Evolutionary conservation across 148 eudicot genomes (phyloP).

Genomic region (Rhododendron molle): DNA sequence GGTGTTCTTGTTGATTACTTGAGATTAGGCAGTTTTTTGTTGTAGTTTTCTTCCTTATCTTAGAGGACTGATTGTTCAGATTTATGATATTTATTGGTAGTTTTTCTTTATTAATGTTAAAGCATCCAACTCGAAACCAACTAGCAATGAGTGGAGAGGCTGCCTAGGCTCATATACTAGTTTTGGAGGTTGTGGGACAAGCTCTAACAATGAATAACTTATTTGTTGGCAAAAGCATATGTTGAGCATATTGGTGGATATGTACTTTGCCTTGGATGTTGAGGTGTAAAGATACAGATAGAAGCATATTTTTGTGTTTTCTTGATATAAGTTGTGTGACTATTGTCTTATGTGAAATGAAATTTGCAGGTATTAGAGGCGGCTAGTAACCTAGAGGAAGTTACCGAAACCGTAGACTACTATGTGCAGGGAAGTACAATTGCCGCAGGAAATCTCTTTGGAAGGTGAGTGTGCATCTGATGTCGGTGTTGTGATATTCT

Average conservation of each 20-base stretch:
- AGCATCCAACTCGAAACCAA: not conserved
- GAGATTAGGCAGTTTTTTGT: not conserved
- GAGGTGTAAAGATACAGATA: slow-evolving; percentile 1
- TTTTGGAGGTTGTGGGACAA: not conserved
- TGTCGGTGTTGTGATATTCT: not conserved
- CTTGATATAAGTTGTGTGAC: not conserved
- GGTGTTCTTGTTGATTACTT: not conserved
- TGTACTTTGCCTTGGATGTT: not conserved
- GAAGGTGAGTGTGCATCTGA: slow-evolving; percentile 54
- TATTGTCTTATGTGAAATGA: not conserved
- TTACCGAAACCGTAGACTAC: slow-evolving; percentile 90
- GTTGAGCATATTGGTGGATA: not conserved
- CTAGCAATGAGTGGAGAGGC: not conserved
- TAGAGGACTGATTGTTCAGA: not conserved
- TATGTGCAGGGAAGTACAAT: slow-evolving; percentile 93
- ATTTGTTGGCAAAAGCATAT: not conserved
- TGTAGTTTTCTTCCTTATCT: not conserved
- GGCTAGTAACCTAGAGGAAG: slow-evolving; percentile 89
- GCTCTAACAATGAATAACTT: not conserved
- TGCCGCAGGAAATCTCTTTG: slow-evolving; percentile 95
- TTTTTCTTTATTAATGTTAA: not conserved
- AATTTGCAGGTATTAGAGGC: slow-evolving; percentile 79
- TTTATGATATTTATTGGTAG: not conserved
- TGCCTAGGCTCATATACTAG: not conserved
- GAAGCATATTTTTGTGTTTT: not conserved